A percentile compares a stretch with the other conserved stretches of the same genome.
These are phyloP conservation scores for Microdochium bolleyi DNA, from an alignment of 2,329 filamentous ascomycete species.

Conservation along the genomic window DNA sequence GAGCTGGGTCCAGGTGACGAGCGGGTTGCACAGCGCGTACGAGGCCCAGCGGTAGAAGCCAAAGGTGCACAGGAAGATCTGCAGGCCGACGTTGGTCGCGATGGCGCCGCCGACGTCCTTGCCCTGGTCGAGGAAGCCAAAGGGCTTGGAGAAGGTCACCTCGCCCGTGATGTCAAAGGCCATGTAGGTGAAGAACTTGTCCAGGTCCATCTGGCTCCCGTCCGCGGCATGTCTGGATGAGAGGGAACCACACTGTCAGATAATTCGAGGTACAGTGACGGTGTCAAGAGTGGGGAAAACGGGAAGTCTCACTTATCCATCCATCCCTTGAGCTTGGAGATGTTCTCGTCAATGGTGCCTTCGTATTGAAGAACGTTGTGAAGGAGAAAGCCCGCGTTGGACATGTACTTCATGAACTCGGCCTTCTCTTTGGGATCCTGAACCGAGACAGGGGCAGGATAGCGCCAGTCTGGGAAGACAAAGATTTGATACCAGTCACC, in stretches of 20 bases:
- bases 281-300: neutral
- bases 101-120: conserved; percentile 14
- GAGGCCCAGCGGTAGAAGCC: conserved; percentile 7
- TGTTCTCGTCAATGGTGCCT: neutral
- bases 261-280: neutral
- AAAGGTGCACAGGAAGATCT: conserved; percentile 1
- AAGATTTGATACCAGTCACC: conserved; percentile 3
- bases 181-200: conserved; percentile 6
- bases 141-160: conserved; percentile 14
- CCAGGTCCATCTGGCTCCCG: conserved; percentile 4
- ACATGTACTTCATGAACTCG: conserved; percentile 3
- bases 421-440: conserved; percentile 6
- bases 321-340: neutral
- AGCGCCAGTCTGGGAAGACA: conserved; percentile 6
- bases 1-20: conserved; percentile 6
- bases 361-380: neutral
- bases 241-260: neutral
- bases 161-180: conserved; percentile 19
- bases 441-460: conserved; percentile 4
- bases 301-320: neutral
- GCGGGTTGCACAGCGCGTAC: conserved; percentile 7
- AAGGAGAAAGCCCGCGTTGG: neutral
- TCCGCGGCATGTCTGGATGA: neutral
- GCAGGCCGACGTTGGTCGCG: conserved; percentile 2
- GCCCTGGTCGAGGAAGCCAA: conserved; percentile 17